Evolutionary conservation across 441 rosid genomes (phyloP).

Genomic region (Metrosideros polymorpha): DNA sequence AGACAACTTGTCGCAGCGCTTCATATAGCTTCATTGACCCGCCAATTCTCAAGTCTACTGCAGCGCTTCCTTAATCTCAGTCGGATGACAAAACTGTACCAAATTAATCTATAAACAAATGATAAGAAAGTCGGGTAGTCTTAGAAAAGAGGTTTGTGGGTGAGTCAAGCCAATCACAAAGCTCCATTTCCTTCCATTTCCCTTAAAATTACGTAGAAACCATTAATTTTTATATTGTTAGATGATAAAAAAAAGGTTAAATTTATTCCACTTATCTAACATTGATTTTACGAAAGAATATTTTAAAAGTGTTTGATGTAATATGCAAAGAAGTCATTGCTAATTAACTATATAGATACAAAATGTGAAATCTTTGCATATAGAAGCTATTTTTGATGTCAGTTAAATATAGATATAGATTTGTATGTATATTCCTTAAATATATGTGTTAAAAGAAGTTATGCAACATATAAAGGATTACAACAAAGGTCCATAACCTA

Average conservation of each 20-base stretch:
- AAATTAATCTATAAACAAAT: too few species aligned
- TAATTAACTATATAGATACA: background rate
- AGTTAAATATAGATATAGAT: background rate
- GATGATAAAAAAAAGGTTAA: background rate
- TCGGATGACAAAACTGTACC: too few species aligned
- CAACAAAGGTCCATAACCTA: background rate
- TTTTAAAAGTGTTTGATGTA: background rate
- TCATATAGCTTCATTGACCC: too few species aligned
- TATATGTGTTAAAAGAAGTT: background rate
- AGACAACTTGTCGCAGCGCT: too few species aligned
- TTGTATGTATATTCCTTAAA: background rate
- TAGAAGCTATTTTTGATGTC: background rate
- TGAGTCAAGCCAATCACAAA: background rate
- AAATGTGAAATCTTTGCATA: background rate
- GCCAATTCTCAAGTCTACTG: too few species aligned
- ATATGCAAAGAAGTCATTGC: background rate
- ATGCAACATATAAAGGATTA: background rate
- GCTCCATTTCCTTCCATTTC: background rate
- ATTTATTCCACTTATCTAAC: background rate
- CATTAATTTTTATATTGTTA: background rate
- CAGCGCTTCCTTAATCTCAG: too few species aligned
- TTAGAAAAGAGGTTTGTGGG: too few species aligned
- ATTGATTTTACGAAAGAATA: background rate
- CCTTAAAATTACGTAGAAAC: background rate
- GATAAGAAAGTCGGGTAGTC: too few species aligned